Evolutionary conservation across 495 filamentous ascomycete species (phyloP), one percentile per base, ranked within the genome.

Genomic region (Platismatia glauca): DNA sequence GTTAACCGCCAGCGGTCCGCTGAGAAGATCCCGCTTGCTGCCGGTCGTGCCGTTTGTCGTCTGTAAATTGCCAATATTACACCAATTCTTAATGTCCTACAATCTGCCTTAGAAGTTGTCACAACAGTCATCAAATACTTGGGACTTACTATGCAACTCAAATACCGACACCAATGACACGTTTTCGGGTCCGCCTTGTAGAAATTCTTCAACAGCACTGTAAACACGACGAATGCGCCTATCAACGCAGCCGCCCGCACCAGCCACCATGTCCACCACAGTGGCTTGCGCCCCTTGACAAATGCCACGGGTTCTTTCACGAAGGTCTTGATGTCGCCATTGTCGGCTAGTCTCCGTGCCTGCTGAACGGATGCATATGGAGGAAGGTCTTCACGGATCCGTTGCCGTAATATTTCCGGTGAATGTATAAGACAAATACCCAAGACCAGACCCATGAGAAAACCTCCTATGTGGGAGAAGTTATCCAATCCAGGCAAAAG

Each of bases 201-300:
- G 72, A 98, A 98, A 74, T 96, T 89, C 59, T 89, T 83, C 48
- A 97, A 74, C 52, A 97, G 76, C 44, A 95, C 71, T 67, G 96
- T 90, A 68, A 97, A 94, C 7, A 85, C 86, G 57, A 95, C 78
- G 7, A 94, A 71, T 4, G 91, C 86, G 18, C 83, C 83, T 11
- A 95, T 82, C 59, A 97, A 74, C n/a, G 87, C 87, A 9, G 81
- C 90, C 12, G 83, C 88, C 13, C 94, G 80, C 18, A 96, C 81
- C 29, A 97, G 73, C 94, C 94, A 98, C 92, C 95, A 98, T 13
- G 76, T 87, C 94, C 94, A 98, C 94, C 94, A 98, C 1, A 95
- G 75, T 31, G 89, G 87, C 72, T 93, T 95, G 7, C 94, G 81
- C 27, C 89, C 90, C 71, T 89, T 90, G 79, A 98, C 97, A 74